Percentiles rank a stretch among this genome's conserved stretches.
phyloP scores from a whole-genome alignment of 352 stramenopile species.

The Lagenidium sp. region DNA sequence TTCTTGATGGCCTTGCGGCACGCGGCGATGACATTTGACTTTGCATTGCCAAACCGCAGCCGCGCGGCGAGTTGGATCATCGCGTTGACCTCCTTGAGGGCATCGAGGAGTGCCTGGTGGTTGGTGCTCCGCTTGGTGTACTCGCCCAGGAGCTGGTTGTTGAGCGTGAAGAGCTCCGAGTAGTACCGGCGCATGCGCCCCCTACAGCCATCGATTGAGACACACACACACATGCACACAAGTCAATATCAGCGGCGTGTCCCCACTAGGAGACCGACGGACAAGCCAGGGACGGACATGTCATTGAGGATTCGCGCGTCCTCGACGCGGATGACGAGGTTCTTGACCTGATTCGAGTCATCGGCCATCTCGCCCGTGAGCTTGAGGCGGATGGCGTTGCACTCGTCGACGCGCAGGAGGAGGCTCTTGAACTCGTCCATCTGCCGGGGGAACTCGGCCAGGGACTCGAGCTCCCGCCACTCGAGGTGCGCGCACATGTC shows the following conservation, averaged over 20 bases:
- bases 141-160: slow-evolving; percentile 87
- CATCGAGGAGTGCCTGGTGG: slow-evolving; percentile 83
- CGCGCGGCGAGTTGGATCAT: slow-evolving; percentile 88
- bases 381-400: slow-evolving; percentile 83
- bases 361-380: slow-evolving; percentile 92
- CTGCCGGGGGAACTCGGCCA: slow-evolving; percentile 82
- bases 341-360: slow-evolving; percentile 88
- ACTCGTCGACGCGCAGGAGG: slow-evolving; percentile 75
- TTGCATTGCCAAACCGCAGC: slow-evolving; percentile 79
- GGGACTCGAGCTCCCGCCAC: slow-evolving; percentile 79
- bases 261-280: not conserved
- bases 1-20: slow-evolving; percentile 87
- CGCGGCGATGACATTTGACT: slow-evolving; percentile 73
- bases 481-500: slow-evolving; percentile 79
- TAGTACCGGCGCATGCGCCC: slow-evolving; percentile 80
- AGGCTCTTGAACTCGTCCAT: slow-evolving; percentile 77
- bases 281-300: slow-evolving; percentile 49
- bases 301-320: slow-evolving; percentile 89
- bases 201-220: too few species aligned
- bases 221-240: too few species aligned
- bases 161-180: slow-evolving; percentile 87
- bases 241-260: not conserved
- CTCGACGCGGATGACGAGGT: slow-evolving; percentile 85
- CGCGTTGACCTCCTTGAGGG: slow-evolving; percentile 89
- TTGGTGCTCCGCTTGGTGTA: slow-evolving; percentile 91